Evolutionary conservation across 768 basidiomycete genomes (phyloP).

Genomic region (Psilocybe azurescens): DNA sequence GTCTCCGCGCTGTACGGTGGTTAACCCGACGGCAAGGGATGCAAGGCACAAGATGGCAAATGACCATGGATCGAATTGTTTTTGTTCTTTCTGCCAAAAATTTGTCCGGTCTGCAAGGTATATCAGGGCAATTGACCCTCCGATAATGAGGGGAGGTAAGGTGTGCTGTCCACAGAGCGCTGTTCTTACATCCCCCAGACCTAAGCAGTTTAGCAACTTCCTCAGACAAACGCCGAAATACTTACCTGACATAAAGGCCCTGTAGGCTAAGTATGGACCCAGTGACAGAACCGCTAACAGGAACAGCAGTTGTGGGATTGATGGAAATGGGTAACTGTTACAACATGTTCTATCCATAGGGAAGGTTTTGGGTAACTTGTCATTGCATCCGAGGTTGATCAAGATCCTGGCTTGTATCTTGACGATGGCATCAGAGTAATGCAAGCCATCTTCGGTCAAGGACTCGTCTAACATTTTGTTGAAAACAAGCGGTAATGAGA

Average conservation of each 20-base stretch:
- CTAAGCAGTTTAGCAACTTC: slow-evolving; percentile 1
- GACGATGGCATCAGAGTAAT: slow-evolving; percentile 70
- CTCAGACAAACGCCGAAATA: not conserved
- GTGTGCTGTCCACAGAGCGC: slow-evolving; percentile 16
- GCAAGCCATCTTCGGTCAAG: slow-evolving; percentile 85
- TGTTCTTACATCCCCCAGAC: slow-evolving; percentile 6
- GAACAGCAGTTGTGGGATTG: slow-evolving; percentile 57
- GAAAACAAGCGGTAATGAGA: slow-evolving; percentile 78
- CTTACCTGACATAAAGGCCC: slow-evolving; percentile 25
- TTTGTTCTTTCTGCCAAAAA: slow-evolving; percentile 90
- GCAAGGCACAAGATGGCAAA: slow-evolving; percentile 66
- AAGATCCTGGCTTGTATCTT: slow-evolving; percentile 78
- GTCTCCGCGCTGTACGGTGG: slow-evolving; percentile 70
- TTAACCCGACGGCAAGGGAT: slow-evolving; percentile 61
- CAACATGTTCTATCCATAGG: slow-evolving; percentile 85
- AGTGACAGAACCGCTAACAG: slow-evolving; percentile 50
- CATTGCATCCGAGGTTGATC: slow-evolving; percentile 83
- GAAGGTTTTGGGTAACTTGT: slow-evolving; percentile 61
- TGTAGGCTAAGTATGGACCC: slow-evolving; percentile 55
- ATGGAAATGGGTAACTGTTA: slow-evolving; percentile 72
- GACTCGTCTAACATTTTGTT: slow-evolving; percentile 78
- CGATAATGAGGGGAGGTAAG: slow-evolving; percentile 62
- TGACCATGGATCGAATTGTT: slow-evolving; percentile 73
- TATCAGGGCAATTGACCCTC: slow-evolving; percentile 67
- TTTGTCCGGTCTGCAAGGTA: slow-evolving; percentile 86